phyloP scores from a whole-genome alignment of 1,284 basidiomycete species.

The Trichosporon ovoides region DNA sequence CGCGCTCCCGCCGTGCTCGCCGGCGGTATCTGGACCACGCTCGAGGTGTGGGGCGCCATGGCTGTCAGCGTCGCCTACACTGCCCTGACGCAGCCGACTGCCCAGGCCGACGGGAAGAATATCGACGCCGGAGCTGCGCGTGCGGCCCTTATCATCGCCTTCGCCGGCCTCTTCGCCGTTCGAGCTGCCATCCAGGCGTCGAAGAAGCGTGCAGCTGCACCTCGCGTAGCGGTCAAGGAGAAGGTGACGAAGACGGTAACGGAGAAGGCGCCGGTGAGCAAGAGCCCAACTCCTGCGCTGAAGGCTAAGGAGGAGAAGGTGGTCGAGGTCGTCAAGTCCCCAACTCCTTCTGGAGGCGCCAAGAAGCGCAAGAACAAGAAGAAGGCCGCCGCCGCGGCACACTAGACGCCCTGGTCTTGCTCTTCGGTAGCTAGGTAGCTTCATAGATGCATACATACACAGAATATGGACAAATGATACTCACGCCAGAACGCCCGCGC shows the following conservation, averaged over 20 bases:
- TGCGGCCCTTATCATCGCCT: conserved; percentile 29
- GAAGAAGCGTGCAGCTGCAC: too few relatives aligned
- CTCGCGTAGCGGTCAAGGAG: too few relatives aligned
- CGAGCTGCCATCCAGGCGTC: conserved; percentile 21
- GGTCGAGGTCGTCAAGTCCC: conserved; percentile 20
- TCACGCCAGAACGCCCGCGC: conserved; percentile 37
- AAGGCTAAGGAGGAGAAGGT: too few relatives aligned
- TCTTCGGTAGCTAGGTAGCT: too few relatives aligned
- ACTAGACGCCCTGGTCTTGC: too few relatives aligned
- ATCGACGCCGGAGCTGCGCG: conserved; percentile 18
- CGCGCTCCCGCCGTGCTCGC: conserved; percentile 29
- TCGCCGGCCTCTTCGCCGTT: conserved; percentile 27
- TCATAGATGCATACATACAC: not conserved
- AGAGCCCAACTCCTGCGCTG: too few relatives aligned
- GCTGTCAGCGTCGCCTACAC: conserved; percentile 26
- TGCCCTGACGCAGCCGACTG: conserved; percentile 22
- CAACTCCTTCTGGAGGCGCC: conserved; percentile 6
- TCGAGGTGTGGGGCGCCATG: conserved; percentile 39
- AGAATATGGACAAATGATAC: not conserved
- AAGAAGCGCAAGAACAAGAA: conserved; percentile 15
- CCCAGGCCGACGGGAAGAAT: conserved; percentile 11
- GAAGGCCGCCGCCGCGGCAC: not conserved
- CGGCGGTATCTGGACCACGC: conserved; percentile 29
- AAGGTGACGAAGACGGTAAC: too few relatives aligned
- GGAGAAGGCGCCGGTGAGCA: too few relatives aligned